phyloP scores from a whole-genome alignment of 169 alveolate genomes.

The Ichthyophthirius multifiliis region DNA sequence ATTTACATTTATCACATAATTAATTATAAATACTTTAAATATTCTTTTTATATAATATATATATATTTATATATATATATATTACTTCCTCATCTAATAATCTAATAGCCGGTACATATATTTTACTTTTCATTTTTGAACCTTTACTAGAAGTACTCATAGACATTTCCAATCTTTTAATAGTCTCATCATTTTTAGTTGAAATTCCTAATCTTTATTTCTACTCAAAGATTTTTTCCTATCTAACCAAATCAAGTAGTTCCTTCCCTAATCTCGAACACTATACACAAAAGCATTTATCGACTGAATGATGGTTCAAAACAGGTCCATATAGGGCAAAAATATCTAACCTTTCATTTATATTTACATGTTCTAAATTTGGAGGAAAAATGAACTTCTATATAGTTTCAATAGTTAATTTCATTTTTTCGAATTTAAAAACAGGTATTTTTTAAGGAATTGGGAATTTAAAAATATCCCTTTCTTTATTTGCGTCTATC shows the following conservation, averaged over 20 bases:
- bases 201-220: conserved; percentile 48
- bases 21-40: conserved; percentile 44
- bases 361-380: conserved; percentile 79
- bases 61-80: not conserved
- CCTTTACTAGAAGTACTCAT: conserved; percentile 7
- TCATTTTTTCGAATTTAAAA: conserved; percentile 66
- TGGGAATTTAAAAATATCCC: conserved; percentile 80
- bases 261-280: conserved; percentile 63
- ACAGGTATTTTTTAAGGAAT: conserved; percentile 82
- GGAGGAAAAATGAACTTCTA: conserved; percentile 81
- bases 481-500: conserved; percentile 76
- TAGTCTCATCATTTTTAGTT: conserved; percentile 24
- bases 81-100: conserved; percentile 52
- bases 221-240: conserved; percentile 22
- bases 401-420: conserved; percentile 65
- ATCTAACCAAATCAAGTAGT: conserved; percentile 38
- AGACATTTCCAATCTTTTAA: conserved; percentile 25
- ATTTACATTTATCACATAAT: conserved; percentile 70
- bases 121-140: conserved; percentile 26
- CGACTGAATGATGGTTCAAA: conserved; percentile 74
- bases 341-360: conserved; percentile 77
- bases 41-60: conserved; percentile 33
- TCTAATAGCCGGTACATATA: conserved; percentile 53
- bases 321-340: conserved; percentile 84
- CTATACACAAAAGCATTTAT: conserved; percentile 64